phyloP scores from a whole-genome alignment of 192 early-diverging fungal genomes.

The Polychytrium aggregatum region DNA sequence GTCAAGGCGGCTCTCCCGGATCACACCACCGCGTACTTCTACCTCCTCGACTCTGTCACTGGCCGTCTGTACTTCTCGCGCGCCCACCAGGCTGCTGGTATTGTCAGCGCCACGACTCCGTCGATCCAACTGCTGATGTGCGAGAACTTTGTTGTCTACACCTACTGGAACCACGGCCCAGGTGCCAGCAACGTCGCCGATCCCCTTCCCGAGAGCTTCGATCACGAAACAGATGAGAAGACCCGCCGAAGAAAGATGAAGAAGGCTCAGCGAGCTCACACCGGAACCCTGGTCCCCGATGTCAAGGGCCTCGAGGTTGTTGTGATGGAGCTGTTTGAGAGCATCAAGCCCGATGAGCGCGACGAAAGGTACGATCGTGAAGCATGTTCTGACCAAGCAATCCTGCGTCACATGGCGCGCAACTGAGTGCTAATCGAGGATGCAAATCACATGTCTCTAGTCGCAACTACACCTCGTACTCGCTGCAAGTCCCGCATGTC shows the following conservation, averaged over 20 bases:
- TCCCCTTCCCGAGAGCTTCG: no score
- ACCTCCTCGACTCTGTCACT: conserved; percentile 80
- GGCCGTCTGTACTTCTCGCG: conserved; percentile 69
- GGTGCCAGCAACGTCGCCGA: no score
- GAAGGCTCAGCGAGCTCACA: conserved; percentile 2
- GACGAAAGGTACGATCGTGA: conserved; percentile 57
- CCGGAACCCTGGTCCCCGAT: conserved; percentile 12
- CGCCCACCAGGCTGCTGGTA: conserved; percentile 38
- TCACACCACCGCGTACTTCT: conserved; percentile 44
- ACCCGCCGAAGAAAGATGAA: conserved; percentile 9
- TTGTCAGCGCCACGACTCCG: conserved; percentile 7
- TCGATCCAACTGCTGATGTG: conserved; percentile 57
- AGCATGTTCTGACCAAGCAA: conserved; percentile 1
- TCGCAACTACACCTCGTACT: no score
- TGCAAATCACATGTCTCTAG: background rate
- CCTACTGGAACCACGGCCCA: conserved; percentile 80
- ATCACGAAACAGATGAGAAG: no score
- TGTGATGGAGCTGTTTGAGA: conserved; percentile 81
- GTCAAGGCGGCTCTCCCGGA: conserved; percentile 13
- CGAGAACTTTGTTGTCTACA: conserved; percentile 84
- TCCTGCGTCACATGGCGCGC: background rate
- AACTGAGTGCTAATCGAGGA: background rate
- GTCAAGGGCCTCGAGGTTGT: conserved; percentile 68
- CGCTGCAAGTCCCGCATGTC: conserved; percentile 58
- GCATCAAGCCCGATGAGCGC: conserved; percentile 50